Conservation (phyloP, 805 yeast species). For the Kodamaea neixiangensis region DNA sequence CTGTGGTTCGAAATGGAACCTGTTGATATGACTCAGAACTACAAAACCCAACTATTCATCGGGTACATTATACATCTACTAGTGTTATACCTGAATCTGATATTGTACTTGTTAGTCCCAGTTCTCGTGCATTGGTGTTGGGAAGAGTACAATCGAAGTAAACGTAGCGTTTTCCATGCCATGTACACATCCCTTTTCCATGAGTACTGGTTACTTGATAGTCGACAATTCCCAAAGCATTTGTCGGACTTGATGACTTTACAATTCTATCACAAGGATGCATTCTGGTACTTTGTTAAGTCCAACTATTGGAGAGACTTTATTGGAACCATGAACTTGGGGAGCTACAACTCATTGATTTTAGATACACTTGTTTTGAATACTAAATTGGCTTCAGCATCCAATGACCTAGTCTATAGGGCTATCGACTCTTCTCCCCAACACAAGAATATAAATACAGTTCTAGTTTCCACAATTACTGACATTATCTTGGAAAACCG, state of each 20-base stretch:
- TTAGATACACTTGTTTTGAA: conserved; percentile 24
- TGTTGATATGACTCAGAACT: conserved; percentile 16
- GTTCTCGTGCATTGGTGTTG: conserved; percentile 36
- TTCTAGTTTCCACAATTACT: conserved; percentile 20
- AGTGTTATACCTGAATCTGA: conserved; percentile 34
- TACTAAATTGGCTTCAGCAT: conserved; percentile 17
- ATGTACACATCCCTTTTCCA: conserved; percentile 20
- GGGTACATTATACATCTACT: conserved; percentile 39
- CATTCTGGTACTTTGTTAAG: conserved; percentile 30
- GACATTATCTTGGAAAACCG: conserved; percentile 14
- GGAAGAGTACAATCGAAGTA: conserved; percentile 2
- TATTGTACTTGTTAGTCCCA: conserved; percentile 35
- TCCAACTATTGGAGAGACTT: conserved; percentile 34
- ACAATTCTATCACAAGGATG: neutral
- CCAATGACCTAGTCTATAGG: conserved; percentile 17
- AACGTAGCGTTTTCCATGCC: conserved; percentile 2
- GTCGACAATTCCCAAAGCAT: conserved; percentile 4
- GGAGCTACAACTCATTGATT: conserved; percentile 23
- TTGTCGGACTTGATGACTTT: conserved; percentile 3
- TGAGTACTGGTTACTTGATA: conserved; percentile 26
- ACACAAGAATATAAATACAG: conserved; percentile 23
- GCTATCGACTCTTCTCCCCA: conserved; percentile 16
- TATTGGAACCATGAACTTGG: conserved; percentile 14
- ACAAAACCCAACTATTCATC: conserved; percentile 27
- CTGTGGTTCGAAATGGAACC: conserved; percentile 41